These are phyloP conservation scores for Caryopteris hybrid DNA, from an alignment of 305 asterid genomes.

Conservation along the genomic window DNA sequence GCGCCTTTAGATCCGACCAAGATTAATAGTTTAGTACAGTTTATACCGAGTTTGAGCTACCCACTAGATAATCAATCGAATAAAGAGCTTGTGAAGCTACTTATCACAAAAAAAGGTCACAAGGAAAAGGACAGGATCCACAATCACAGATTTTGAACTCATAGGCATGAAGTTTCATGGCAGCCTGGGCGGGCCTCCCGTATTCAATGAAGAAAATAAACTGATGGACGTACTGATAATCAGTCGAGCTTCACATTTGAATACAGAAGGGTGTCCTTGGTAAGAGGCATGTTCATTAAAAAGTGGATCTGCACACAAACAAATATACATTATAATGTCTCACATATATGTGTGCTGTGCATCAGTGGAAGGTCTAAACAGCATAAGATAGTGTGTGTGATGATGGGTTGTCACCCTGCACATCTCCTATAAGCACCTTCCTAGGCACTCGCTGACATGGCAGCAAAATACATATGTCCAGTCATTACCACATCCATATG, in stretches of 20 bases:
- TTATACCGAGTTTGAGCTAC: slow-evolving; percentile 26
- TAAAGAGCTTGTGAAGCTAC: slow-evolving; percentile 20
- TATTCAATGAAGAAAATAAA: slow-evolving; percentile 7
- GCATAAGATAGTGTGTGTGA: background rate
- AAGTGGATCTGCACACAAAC: slow-evolving; percentile 57
- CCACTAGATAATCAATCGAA: slow-evolving; percentile 13
- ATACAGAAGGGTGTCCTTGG: slow-evolving; percentile 93
- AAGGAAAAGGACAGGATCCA: slow-evolving; percentile 15
- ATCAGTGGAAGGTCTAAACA: background rate
- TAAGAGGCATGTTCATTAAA: slow-evolving; percentile 76
- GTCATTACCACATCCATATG: background rate
- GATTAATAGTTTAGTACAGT: slow-evolving; percentile 2
- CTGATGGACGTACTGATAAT: slow-evolving; percentile 15
- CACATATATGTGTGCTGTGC: background rate
- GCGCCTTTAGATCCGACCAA: slow-evolving; percentile 3
- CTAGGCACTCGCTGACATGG: background rate
- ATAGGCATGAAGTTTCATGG: slow-evolving; percentile 14
- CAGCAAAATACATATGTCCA: background rate
- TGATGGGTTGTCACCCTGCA: background rate
- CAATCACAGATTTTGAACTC: slow-evolving; percentile 15
- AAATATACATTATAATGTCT: slow-evolving; percentile 14
- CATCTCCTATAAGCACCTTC: background rate
- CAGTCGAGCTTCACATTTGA: slow-evolving; percentile 90
- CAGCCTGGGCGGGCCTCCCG: background rate
- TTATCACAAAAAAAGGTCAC: slow-evolving; percentile 16